A percentile compares a stretch with the other conserved stretches of the same genome.
These are phyloP conservation scores for Themeda triandra DNA, from an alignment of 176 grass and related monocot genomes.

Conservation along the genomic window DNA sequence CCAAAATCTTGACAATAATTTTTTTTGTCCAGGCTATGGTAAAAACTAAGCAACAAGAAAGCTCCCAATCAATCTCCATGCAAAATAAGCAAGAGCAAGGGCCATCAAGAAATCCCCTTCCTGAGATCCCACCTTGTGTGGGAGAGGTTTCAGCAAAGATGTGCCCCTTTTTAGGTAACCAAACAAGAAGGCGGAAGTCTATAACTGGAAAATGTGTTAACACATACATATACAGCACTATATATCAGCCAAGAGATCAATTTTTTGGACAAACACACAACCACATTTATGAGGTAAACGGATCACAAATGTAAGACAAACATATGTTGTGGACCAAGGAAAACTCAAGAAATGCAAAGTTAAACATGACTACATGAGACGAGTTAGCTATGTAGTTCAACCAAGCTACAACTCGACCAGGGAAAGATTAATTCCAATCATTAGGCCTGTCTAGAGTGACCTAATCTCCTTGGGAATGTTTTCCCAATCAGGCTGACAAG, in stretches of 20 bases:
- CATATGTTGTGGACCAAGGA: background rate
- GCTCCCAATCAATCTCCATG: background rate
- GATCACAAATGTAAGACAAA: background rate
- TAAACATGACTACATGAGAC: background rate
- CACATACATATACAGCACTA: background rate
- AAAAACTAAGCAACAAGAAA: background rate
- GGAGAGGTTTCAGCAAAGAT: background rate
- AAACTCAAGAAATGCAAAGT: background rate
- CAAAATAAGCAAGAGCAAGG: background rate
- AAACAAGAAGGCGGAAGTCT: background rate
- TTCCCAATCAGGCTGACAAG: background rate
- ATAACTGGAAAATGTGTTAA: background rate
- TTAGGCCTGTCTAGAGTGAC: background rate
- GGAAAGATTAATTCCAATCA: background rate
- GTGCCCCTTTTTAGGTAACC: background rate
- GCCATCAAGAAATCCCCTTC: background rate
- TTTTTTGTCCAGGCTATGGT: background rate
- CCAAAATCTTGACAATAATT: too few relatives aligned
- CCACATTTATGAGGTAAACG: background rate
- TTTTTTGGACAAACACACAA: background rate
- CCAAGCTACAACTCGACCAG: background rate
- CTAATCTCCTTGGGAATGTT: background rate
- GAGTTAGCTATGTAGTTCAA: background rate
- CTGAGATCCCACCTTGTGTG: background rate
- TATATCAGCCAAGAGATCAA: background rate